Percentiles rank a stretch among this genome's conserved stretches.
Evolutionary conservation across 2,329 filamentous ascomycete genomes (phyloP).

Genomic region (Diaporthe citrichinensis): DNA sequence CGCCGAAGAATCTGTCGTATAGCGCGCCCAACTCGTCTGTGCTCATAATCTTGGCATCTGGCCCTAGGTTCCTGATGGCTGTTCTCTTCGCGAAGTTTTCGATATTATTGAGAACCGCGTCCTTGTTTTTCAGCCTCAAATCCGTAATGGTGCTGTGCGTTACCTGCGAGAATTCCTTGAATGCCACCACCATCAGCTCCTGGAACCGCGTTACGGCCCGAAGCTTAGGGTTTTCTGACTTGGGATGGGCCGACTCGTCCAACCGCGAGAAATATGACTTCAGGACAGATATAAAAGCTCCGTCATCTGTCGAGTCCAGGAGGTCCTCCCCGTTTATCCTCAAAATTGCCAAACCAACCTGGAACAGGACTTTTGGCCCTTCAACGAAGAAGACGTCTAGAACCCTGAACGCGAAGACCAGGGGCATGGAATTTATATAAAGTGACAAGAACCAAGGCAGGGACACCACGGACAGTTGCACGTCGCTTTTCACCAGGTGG

Average conservation of each 20-base stretch:
- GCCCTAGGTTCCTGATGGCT: conserved; percentile 93
- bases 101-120: conserved; percentile 93
- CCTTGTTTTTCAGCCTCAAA: conserved; percentile 91
- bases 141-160: conserved; percentile 94
- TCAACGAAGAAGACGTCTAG: conserved; percentile 98
- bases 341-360: conserved; percentile 95
- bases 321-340: conserved; percentile 97
- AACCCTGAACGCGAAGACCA: conserved; percentile 97
- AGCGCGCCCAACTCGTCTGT: conserved; percentile 88
- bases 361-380: conserved; percentile 96
- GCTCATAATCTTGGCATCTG: conserved; percentile 92
- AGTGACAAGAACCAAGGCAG: conserved; percentile 98
- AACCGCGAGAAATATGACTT: conserved; percentile 95
- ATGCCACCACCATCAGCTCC: conserved; percentile 98
- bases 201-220: conserved; percentile 96
- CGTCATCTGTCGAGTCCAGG: conserved; percentile 92
- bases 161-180: conserved; percentile 97
- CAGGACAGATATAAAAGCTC: conserved; percentile 94
- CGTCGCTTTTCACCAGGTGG: conserved; percentile 95
- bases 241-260: conserved; percentile 95
- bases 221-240: conserved; percentile 94
- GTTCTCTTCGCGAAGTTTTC: conserved; percentile 98
- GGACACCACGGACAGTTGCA: conserved; percentile 97
- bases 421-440: conserved; percentile 99
- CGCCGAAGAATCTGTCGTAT: conserved; percentile 94